Conservation (phyloP, 495 filamentous ascomycete species). For the Lophium mytilinum region DNA sequence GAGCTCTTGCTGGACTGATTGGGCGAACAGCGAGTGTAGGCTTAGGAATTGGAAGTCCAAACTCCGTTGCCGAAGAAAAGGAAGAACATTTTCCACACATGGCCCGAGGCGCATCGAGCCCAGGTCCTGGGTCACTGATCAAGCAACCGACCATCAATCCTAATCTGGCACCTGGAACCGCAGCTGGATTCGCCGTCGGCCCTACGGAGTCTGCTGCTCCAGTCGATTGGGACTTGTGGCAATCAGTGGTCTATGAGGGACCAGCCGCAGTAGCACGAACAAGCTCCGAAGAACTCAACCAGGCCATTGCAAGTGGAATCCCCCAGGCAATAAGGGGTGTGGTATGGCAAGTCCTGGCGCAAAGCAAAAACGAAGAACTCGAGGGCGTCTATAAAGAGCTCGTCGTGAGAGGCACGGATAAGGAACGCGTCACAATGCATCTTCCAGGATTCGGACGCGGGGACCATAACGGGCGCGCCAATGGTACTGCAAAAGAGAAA, state of each 20-base stretch:
- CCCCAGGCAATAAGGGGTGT: constrained; percentile 91
- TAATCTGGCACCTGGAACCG: constrained; percentile 71
- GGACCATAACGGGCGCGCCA: constrained; percentile 32
- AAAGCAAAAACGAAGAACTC: constrained; percentile 84
- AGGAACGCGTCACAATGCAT: constrained; percentile 43
- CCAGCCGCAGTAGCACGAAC: constrained; percentile 75
- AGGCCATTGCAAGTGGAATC: constrained; percentile 86
- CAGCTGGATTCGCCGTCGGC: constrained; percentile 63
- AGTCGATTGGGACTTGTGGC: constrained; percentile 98
- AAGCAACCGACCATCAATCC: constrained; percentile 43
- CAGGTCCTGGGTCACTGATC: constrained; percentile 10
- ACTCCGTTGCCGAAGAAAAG: constrained; percentile 47
- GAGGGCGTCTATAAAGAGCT: constrained; percentile 84
- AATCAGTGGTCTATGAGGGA: constrained; percentile 88
- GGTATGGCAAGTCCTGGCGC: constrained; percentile 94
- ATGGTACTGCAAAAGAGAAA: constrained; percentile 49
- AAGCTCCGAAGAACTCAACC: constrained; percentile 79
- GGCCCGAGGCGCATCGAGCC: constrained; percentile 12
- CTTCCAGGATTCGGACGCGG: constrained; percentile 6
- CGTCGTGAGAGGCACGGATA: constrained; percentile 70
- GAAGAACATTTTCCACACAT: constrained; percentile 37
- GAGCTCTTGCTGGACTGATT: constrained; percentile 37
- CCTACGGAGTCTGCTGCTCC: constrained; percentile 59
- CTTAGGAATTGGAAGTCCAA: constrained; percentile 47
- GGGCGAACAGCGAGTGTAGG: constrained; percentile 42